These are phyloP conservation scores for Pseudogymnoascus sp. DNA, from an alignment of 2,329 filamentous ascomycete species.

Conservation along the genomic window DNA sequence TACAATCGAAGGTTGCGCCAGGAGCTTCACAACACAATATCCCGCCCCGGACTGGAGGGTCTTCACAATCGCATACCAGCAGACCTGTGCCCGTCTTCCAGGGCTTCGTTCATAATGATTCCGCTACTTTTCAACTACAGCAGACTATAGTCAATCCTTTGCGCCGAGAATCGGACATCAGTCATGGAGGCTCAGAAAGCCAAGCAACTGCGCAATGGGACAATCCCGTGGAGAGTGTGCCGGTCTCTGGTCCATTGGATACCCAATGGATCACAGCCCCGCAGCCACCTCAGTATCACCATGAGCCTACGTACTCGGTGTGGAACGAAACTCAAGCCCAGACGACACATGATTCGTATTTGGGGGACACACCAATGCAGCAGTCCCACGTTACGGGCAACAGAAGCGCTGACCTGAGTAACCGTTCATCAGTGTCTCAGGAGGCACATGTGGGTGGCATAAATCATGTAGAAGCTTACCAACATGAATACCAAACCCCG, in stretches of 20 bases:
- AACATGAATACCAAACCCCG: background rate
- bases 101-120: background rate
- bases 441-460: background rate
- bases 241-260: background rate
- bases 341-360: background rate
- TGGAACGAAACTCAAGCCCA: background rate
- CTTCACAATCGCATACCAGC: background rate
- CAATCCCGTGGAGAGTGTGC: background rate
- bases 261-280: background rate
- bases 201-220: background rate
- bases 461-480: background rate
- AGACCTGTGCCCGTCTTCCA: background rate
- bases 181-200: background rate
- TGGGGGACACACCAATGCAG: background rate
- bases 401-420: background rate
- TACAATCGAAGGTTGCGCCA: background rate
- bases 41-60: background rate
- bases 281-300: background rate
- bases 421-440: background rate
- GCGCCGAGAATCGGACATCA: background rate
- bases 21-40: background rate
- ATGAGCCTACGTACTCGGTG: background rate
- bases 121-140: background rate
- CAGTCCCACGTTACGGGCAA: background rate
- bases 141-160: background rate